Percentiles rank a stretch among this genome's conserved stretches.
These are phyloP conservation scores for Cytospora piceicola DNA, from an alignment of 2,329 filamentous ascomycete species.

Conservation along the genomic window DNA sequence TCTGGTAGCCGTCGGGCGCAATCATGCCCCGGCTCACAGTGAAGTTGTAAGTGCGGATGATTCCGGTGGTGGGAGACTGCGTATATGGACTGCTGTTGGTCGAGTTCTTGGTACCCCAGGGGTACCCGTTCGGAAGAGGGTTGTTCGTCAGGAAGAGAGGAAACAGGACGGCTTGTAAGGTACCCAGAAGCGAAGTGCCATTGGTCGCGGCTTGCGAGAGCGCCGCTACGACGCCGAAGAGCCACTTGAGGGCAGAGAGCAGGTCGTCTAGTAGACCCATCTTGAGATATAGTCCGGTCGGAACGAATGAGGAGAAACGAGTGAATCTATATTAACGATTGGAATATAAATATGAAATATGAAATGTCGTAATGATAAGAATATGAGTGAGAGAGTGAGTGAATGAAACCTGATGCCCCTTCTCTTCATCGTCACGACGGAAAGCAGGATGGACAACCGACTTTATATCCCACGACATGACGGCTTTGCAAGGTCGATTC, in stretches of 20 bases:
- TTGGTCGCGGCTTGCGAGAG: conserved; percentile 45
- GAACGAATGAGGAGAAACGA: conserved; percentile 20
- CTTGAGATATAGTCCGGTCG: conserved; percentile 11
- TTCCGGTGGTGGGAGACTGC: conserved; percentile 54
- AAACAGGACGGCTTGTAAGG: conserved; percentile 43
- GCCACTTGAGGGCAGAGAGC: conserved; percentile 28
- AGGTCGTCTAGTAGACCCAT: conserved; percentile 36
- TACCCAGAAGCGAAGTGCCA: conserved; percentile 48
- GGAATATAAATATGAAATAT: background rate
- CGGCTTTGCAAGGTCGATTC: background rate
- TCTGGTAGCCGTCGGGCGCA: conserved; percentile 60
- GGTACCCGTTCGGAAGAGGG: conserved; percentile 52
- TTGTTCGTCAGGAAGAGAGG: conserved; percentile 53
- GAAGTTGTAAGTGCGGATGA: conserved; percentile 60
- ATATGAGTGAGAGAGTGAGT: conserved; percentile 29
- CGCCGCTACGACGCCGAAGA: conserved; percentile 33
- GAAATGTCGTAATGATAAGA: background rate
- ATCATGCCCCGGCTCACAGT: conserved; percentile 54
- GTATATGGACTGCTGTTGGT: conserved; percentile 54
- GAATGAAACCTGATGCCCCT: conserved; percentile 14
- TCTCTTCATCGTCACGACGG: background rate
- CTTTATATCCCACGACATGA: conserved; percentile 9
- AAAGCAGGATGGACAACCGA: too few relatives aligned
- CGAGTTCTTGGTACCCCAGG: conserved; percentile 54
- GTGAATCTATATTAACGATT: background rate